phyloP scores from a whole-genome alignment of 2,329 filamentous ascomycete species.

The Fusarium avenaceum region DNA sequence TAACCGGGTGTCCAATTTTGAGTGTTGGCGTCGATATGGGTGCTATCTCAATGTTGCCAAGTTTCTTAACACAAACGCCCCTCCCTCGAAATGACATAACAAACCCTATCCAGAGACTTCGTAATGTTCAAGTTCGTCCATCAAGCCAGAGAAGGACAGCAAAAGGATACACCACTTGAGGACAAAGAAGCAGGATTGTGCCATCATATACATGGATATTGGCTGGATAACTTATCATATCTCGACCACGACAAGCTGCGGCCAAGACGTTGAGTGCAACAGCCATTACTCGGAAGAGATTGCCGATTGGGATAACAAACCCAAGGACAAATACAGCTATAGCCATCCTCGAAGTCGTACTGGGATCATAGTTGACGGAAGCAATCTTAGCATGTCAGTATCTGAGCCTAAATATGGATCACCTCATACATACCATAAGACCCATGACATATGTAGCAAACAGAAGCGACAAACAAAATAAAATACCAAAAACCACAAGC shows the following conservation, averaged over 20 bases:
- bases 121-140: background rate
- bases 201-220: slow-evolving; percentile 8
- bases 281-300: slow-evolving; percentile 9
- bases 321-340: background rate
- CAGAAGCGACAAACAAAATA: background rate
- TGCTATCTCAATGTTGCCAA: no score
- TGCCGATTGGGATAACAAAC: background rate
- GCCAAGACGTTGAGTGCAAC: slow-evolving; percentile 11
- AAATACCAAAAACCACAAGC: background rate
- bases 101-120: no score
- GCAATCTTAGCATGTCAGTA: no score
- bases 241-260: slow-evolving; percentile 1
- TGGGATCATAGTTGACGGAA: no score
- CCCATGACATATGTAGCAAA: slow-evolving; percentile 2
- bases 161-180: background rate
- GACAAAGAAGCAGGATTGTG: slow-evolving; percentile 7
- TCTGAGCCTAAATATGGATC: no score
- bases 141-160: background rate
- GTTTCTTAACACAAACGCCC: no score
- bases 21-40: no score
- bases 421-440: background rate
- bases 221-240: background rate
- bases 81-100: no score
- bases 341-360: background rate
- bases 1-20: no score